Conservation (phyloP, 2,329 filamentous ascomycete genomes). For the Penicillium psychrosexuale region DNA sequence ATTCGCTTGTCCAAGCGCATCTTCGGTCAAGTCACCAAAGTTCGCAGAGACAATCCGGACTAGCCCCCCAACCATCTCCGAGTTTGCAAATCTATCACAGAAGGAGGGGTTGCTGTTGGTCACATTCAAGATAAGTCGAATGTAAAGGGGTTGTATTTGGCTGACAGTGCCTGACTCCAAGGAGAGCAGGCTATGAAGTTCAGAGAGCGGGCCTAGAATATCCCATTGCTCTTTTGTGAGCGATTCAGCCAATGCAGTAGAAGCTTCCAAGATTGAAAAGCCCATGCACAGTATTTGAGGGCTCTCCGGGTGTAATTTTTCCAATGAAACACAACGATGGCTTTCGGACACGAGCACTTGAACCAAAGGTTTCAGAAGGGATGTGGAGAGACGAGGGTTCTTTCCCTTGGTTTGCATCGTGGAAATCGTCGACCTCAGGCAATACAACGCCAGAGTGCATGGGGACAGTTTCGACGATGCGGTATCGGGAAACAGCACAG, state of each 20-base stretch:
- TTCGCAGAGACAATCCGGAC: constrained; percentile 36
- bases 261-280: constrained; percentile 40
- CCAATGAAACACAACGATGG: not conserved
- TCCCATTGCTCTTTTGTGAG: constrained; percentile 27
- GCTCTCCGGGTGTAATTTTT: constrained; percentile 7
- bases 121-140: constrained; percentile 76
- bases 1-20: constrained; percentile 43
- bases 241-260: constrained; percentile 30
- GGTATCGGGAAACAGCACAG: constrained; percentile 24
- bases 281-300: constrained; percentile 27
- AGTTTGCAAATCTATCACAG: constrained; percentile 63
- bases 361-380: constrained; percentile 31
- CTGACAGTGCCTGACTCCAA: constrained; percentile 17
- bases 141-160: constrained; percentile 41
- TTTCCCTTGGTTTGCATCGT: constrained; percentile 33
- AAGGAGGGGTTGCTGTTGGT: constrained; percentile 75
- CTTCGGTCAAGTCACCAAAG: constrained; percentile 29
- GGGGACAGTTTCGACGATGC: constrained; percentile 28
- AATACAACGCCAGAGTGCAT: constrained; percentile 33
- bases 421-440: constrained; percentile 32
- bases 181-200: constrained; percentile 41
- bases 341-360: constrained; percentile 25
- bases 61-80: constrained; percentile 37
- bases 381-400: constrained; percentile 25
- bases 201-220: constrained; percentile 30